Evolutionary conservation across 176 grass and related monocot species (phyloP).

Genomic region (Alloteropsis semialata): DNA sequence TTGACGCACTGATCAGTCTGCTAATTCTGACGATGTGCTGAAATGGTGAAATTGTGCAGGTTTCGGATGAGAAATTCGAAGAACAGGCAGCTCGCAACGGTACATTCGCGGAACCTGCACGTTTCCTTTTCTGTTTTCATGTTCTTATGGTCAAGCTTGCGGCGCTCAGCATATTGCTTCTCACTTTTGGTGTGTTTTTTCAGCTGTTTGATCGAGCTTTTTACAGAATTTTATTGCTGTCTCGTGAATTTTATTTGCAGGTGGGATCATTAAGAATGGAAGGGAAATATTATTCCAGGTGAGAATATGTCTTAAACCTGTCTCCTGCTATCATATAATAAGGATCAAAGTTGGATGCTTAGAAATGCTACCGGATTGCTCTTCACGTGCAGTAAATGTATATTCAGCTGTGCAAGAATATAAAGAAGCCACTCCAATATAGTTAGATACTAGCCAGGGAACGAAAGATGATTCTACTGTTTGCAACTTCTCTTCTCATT

Average conservation of each 20-base stretch:
- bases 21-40: background rate
- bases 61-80: conserved; percentile 36
- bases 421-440: background rate
- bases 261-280: conserved; percentile 63
- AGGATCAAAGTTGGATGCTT: background rate
- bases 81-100: conserved; percentile 29
- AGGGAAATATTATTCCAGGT: conserved; percentile 95
- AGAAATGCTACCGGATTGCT: background rate
- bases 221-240: background rate
- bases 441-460: background rate
- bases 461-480: background rate
- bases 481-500: background rate
- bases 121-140: background rate
- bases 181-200: background rate
- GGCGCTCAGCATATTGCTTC: background rate
- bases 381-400: background rate
- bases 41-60: conserved; percentile 28
- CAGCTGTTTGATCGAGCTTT: background rate
- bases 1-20: background rate
- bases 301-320: background rate
- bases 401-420: background rate
- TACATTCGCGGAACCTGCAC: background rate
- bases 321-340: background rate
- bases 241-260: conserved; percentile 14
- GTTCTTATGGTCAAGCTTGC: background rate